Evolutionary conservation across 345 rosid genomes (phyloP).

Genomic region (Ricinus communis): DNA sequence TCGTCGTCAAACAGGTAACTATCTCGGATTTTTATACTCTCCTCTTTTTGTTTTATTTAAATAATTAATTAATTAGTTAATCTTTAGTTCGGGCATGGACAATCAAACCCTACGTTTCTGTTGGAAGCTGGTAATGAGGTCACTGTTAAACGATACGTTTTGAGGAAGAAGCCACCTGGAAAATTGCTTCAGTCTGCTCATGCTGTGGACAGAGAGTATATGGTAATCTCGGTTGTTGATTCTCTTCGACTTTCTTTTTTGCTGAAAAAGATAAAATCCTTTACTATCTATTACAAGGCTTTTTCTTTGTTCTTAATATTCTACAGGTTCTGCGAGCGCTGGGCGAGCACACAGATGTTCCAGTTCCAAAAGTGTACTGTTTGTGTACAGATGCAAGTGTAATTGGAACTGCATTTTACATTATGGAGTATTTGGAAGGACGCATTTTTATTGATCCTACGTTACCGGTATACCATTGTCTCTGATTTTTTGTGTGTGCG

Average conservation of each 20-base stretch:
- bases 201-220: slow-evolving; percentile 87
- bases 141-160: slow-evolving; percentile 62
- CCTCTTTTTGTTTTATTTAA: background rate
- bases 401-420: slow-evolving; percentile 87
- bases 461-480: slow-evolving; percentile 47
- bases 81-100: slow-evolving; percentile 82
- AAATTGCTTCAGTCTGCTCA: slow-evolving; percentile 82
- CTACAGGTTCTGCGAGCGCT: slow-evolving; percentile 74
- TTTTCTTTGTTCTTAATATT: too few species aligned
- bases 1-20: slow-evolving; percentile 63
- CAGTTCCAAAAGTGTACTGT: slow-evolving; percentile 83
- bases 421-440: slow-evolving; percentile 96
- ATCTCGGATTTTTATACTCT: background rate
- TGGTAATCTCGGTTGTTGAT: slow-evolving; percentile 32
- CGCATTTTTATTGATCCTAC: slow-evolving; percentile 72
- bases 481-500: background rate
- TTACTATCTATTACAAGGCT: background rate
- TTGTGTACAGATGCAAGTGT: slow-evolving; percentile 65
- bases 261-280: too few species aligned
- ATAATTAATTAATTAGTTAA: too few species aligned
- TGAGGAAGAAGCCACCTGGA: slow-evolving; percentile 97
- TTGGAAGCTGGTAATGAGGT: slow-evolving; percentile 55
- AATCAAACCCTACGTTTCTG: slow-evolving; percentile 87
- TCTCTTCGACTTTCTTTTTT: too few species aligned
- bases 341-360: slow-evolving; percentile 74